Percentiles rank a stretch among this genome's conserved stretches.
phyloP scores from a whole-genome alignment of 441 rosid species.

The Breynia disticha region DNA sequence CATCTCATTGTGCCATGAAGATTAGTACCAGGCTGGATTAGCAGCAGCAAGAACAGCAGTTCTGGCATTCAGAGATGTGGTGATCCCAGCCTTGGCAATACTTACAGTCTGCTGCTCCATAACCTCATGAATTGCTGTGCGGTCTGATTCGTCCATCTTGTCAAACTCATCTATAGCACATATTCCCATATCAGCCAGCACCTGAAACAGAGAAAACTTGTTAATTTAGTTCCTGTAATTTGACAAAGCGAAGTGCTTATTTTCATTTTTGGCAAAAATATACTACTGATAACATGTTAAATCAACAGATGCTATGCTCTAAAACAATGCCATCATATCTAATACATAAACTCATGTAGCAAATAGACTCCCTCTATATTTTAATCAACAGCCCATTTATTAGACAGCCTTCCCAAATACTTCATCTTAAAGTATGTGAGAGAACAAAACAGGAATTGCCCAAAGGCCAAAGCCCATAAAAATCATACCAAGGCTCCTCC shows the following conservation, averaged over 20 bases:
- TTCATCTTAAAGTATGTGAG: background rate
- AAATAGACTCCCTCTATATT: too few relatives aligned
- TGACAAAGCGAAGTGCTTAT: too few relatives aligned
- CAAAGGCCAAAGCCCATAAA: slow-evolving; percentile 7
- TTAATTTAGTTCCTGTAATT: background rate
- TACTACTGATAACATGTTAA: too few relatives aligned
- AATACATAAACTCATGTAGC: too few relatives aligned
- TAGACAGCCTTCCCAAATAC: too few relatives aligned
- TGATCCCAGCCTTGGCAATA: slow-evolving; percentile 99
- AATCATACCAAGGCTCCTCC: slow-evolving; percentile 96
- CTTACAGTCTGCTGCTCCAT: slow-evolving; percentile 99
- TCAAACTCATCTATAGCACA: slow-evolving; percentile 99
- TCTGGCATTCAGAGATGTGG: slow-evolving; percentile 97
- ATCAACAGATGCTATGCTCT: too few relatives aligned
- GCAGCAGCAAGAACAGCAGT: slow-evolving; percentile 99
- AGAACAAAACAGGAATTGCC: slow-evolving; percentile 1
- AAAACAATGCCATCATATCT: too few relatives aligned
- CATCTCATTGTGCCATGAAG: slow-evolving; percentile 8
- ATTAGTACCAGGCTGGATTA: slow-evolving; percentile 91
- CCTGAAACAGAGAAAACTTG: slow-evolving; percentile 42
- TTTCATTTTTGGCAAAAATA: too few relatives aligned
- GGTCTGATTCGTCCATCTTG: slow-evolving; percentile 99
- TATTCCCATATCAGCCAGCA: slow-evolving; percentile 98
- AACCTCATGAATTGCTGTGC: slow-evolving; percentile 98
- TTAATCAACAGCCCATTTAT: too few relatives aligned